Base-by-base conservation (phyloP, 768 basidiomycete species). In the Podaxis sp. region DNA sequence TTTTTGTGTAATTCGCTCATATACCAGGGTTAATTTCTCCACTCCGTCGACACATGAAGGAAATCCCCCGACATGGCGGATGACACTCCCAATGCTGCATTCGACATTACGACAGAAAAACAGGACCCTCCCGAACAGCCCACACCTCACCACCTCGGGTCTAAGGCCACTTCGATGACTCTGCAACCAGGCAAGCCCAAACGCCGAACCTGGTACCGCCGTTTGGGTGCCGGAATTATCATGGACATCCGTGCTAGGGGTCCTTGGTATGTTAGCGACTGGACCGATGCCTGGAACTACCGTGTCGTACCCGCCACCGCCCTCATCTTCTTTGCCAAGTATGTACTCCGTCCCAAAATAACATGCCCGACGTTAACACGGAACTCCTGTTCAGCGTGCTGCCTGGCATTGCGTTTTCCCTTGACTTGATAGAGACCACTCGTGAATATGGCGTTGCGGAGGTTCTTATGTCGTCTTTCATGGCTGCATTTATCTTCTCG, bases 261-360 rank as follows among this genome's bases (percentile, higher is more conserved):
- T 1, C 93, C 94, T 0, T 95, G 85, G 80, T 98, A 96, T 72
- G 63, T 79, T 38, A 88, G 85, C 59, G 94, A 97, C 76, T 98
- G 95, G 95, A 85, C 79, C 9, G 93, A 96, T 72, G 94, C 91
- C 5, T 94, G 90, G 87, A 93, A 93, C 71, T 96, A 96, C 74
- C 81, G 96, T 55, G 93, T 96, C 6, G 69, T 96, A 5, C 95
- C 95, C 5, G 89, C 94, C 0, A 93, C 93, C 4, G 86, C 89
- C 36, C 80, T 95, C 33, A 92, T 94, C 65, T 92, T 92, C 73
- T 93, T 93, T 69, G 85, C 92, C 64, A 93, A 93, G 89, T 92
- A 71, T 60, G 85, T 75, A 24, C 7, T 4, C 6, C 7, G 19
- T 17, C n/a, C 38, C 19, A 15, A 11, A 4, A 13, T 30, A n/a